Conservation (phyloP, 2,329 filamentous ascomycete species). For the Rugonectria rugulosa region DNA sequence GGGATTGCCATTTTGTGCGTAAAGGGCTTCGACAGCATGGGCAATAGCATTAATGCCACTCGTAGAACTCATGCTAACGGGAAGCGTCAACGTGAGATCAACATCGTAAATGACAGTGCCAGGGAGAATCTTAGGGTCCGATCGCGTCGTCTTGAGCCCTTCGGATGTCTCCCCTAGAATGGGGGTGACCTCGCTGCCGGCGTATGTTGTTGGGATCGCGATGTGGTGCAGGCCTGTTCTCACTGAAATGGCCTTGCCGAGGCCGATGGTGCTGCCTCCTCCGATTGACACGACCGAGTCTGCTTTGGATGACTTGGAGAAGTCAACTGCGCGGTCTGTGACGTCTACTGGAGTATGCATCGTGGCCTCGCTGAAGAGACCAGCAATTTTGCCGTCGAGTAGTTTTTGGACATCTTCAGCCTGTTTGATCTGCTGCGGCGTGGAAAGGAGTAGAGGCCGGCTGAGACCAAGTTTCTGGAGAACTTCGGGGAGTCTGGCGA, state of each 20-base stretch:
- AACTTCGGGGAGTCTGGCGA: constrained; percentile 55
- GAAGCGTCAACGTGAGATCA: constrained; percentile 66
- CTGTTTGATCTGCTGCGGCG: constrained; percentile 45
- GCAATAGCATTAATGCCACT: constrained; percentile 73
- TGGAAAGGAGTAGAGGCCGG: constrained; percentile 63
- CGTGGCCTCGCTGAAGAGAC: constrained; percentile 16
- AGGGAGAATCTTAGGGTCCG: constrained; percentile 66
- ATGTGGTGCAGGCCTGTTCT: constrained; percentile 61
- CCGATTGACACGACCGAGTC: constrained; percentile 41
- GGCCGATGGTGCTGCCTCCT: constrained; percentile 52
- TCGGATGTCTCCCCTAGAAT: constrained; percentile 68
- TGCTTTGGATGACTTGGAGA: constrained; percentile 7
- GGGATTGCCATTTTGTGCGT: constrained; percentile 67
- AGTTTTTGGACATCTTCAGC: constrained; percentile 24
- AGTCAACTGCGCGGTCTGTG: constrained; percentile 14
- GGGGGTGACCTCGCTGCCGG: constrained; percentile 70
- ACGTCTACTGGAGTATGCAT: constrained; percentile 23
- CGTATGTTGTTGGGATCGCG: constrained; percentile 64
- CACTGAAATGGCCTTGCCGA: constrained; percentile 65
- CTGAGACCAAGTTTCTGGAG: constrained; percentile 54
- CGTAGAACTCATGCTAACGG: constrained; percentile 59
- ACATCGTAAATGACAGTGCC: constrained; percentile 71
- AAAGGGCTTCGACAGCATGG: constrained; percentile 68
- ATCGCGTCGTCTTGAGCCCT: constrained; percentile 64
- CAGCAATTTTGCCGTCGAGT: constrained; percentile 20